Conservation (phyloP, 225 moss, liverwort and hornwort species). For the Straminergon stramineum region DNA sequence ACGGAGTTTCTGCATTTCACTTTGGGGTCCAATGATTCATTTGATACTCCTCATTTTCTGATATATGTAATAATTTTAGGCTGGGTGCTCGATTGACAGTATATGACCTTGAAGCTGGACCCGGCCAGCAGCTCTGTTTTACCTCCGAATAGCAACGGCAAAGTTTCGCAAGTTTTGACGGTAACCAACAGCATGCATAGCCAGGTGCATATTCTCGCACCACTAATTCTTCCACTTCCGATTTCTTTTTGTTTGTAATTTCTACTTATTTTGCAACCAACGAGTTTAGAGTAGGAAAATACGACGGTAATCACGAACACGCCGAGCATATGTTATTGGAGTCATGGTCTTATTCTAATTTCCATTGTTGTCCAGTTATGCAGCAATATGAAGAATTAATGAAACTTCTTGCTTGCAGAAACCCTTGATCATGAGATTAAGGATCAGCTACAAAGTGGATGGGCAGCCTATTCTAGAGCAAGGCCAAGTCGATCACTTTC, state of each 20-base stretch:
- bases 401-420: slow-evolving; percentile 46
- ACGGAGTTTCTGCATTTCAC: background rate
- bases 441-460: slow-evolving; percentile 71
- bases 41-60: background rate
- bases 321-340: background rate
- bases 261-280: background rate
- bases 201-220: slow-evolving; percentile 37
- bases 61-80: background rate
- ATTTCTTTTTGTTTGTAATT: background rate
- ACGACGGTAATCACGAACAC: background rate
- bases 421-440: slow-evolving; percentile 83
- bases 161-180: slow-evolving; percentile 67
- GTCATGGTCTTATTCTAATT: background rate
- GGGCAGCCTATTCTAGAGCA: slow-evolving; percentile 64
- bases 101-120: slow-evolving; percentile 70
- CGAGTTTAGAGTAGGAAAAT: background rate
- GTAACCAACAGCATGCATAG: slow-evolving; percentile 66
- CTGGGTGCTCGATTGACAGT: slow-evolving; percentile 34
- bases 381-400: background rate
- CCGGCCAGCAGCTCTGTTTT: slow-evolving; percentile 71
- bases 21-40: background rate
- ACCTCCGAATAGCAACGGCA: slow-evolving; percentile 41
- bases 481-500: slow-evolving; percentile 86
- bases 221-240: background rate
- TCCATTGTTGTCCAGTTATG: background rate